Evolutionary conservation across 2,329 filamentous ascomycete genomes (phyloP).

Genomic region (Fusarium bactridioides): DNA sequence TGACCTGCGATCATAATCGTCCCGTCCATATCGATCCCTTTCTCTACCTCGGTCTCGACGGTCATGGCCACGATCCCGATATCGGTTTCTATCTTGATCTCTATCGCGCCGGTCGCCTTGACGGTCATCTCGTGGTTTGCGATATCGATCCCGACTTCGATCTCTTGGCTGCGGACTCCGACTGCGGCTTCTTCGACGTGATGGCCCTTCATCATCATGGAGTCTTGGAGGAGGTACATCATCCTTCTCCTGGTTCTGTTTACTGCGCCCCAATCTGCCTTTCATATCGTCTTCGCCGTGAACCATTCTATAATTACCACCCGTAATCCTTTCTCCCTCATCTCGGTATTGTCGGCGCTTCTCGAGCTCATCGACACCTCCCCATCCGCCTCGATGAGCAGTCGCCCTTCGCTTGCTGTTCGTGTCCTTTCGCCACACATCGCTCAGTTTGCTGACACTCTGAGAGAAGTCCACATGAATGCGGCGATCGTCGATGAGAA

Average conservation of each 20-base stretch:
- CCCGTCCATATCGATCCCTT: constrained; percentile 33
- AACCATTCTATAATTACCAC: constrained; percentile 76
- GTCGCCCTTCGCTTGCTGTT: constrained; percentile 77
- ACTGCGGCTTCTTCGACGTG: constrained; percentile 29
- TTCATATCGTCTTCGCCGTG: constrained; percentile 77
- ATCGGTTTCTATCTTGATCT: constrained; percentile 39
- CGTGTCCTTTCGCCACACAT: constrained; percentile 86
- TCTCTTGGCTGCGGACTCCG: constrained; percentile 28
- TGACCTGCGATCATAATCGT: constrained; percentile 30
- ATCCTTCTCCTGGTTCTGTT: constrained; percentile 39
- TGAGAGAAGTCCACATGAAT: constrained; percentile 99
- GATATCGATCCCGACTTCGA: constrained; percentile 40
- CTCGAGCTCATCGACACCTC: constrained; percentile 86
- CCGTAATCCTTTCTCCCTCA: constrained; percentile 58
- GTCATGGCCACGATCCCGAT: constrained; percentile 44
- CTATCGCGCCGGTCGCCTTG: constrained; percentile 41
- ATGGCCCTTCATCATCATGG: constrained; percentile 7
- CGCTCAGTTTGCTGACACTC: constrained; percentile 86
- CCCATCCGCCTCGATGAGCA: constrained; percentile 77
- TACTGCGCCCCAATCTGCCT: constrained; percentile 55
- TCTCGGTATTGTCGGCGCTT: constrained; percentile 89
- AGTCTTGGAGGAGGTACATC: constrained; percentile 15
- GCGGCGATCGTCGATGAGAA: constrained; percentile 94
- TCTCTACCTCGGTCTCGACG: constrained; percentile 34
- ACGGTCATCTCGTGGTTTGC: constrained; percentile 37